Evolutionary conservation across 768 basidiomycete genomes (phyloP).

Genomic region (Xerocomellus chrysenteron): DNA sequence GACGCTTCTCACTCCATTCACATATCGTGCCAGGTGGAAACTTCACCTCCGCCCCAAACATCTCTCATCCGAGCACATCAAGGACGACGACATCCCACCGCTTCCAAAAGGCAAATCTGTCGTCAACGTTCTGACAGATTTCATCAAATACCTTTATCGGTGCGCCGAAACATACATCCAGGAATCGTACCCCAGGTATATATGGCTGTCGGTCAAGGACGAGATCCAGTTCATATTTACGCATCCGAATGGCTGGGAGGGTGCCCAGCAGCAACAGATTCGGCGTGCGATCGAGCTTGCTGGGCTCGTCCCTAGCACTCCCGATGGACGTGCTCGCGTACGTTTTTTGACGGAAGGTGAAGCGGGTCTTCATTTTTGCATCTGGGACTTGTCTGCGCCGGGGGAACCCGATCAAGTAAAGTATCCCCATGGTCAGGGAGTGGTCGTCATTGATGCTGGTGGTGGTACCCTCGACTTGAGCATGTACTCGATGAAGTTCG

Average conservation of each 20-base stretch:
- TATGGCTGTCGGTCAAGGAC: constrained; percentile 44
- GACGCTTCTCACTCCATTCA: neutral
- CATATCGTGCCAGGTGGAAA: constrained; percentile 28
- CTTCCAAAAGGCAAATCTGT: constrained; percentile 40
- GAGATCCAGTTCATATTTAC: constrained; percentile 50
- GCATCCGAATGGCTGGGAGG: constrained; percentile 67
- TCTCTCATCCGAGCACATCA: constrained; percentile 23
- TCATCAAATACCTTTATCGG: constrained; percentile 41
- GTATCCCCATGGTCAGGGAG: constrained; percentile 24
- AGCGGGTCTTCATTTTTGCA: constrained; percentile 56
- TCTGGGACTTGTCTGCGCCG: constrained; percentile 32
- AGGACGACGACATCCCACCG: constrained; percentile 33
- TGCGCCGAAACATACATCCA: constrained; percentile 45
- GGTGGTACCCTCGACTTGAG: constrained; percentile 43
- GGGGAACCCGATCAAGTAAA: constrained; percentile 8
- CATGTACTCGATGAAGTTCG: constrained; percentile 36
- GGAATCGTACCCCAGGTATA: constrained; percentile 40
- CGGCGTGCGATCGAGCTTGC: constrained; percentile 50
- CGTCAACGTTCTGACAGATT: constrained; percentile 43
- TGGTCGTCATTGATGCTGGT: constrained; percentile 51
- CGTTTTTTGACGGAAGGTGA: constrained; percentile 61
- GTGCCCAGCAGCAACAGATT: constrained; percentile 52
- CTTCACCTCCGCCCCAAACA: constrained; percentile 39
- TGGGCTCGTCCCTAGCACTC: constrained; percentile 44
- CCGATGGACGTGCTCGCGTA: constrained; percentile 39